Evolutionary conservation across 208 protist genomes (phyloP), one percentile per base, ranked within the genome.

Genomic region (Acanthamoeba divionensis): DNA sequence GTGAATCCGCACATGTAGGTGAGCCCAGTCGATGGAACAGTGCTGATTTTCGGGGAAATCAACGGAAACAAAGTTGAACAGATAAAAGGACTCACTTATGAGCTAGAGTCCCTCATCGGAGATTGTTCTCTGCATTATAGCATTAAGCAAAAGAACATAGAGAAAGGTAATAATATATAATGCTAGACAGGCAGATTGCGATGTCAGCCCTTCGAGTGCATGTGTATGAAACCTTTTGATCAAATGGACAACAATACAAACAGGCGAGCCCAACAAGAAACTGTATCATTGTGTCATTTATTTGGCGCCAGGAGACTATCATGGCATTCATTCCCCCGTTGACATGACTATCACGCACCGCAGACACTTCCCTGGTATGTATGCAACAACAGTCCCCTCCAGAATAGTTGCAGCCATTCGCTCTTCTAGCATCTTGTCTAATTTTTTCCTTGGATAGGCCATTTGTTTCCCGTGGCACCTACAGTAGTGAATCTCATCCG

Each of bases 221-320:
- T n/a, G 21, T 21, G 21, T 21, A 60, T 21, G 21, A 60, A n/a
- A n/a, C 52, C 21, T n/a, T 21, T 60, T 60, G 21, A 60, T 60
- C 52, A 60, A 60, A 60, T 50, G 18, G 47, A 18, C 18, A 73
- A 18, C 29, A 60, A 73, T 73, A 73, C 65, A 73, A 60, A n/a
- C n/a, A n/a, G n/a, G 60, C 8, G 44, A 50, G 21, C 69, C 75
- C 10, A 47, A 69, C 41, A 94, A 93, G 24, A 94, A 89, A 45
- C 71, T 96, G 0, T 94, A 94, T 50, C 93, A 96, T 24, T 63
- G 85, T 26, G 93, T 96, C n/a, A 90, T 97, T 12, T 97, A 96
- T 67, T 91, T 97, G 47, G 92, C 93, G 48, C 95, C 95, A 4
- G 95, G 95, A 6, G 95, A 97, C 77, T 97, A 97, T 55, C 95